These are phyloP conservation scores for Xerocomellus amylosporus DNA, from an alignment of 768 basidiomycete genomes.

Conservation along the genomic window DNA sequence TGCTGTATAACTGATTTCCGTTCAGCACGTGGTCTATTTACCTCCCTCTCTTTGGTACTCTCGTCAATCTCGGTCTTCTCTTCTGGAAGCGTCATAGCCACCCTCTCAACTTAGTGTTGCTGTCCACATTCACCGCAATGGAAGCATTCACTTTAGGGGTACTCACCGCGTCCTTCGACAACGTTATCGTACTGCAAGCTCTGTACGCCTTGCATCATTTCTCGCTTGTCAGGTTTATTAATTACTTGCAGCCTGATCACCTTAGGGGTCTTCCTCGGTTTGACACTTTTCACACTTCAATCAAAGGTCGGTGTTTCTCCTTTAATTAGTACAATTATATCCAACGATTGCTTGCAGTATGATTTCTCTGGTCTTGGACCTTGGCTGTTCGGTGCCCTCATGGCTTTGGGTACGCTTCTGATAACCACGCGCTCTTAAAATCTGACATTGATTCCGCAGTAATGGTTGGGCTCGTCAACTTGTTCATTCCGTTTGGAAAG, in stretches of 20 bases:
- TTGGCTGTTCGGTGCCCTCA: conserved; percentile 81
- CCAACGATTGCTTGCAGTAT: conserved; percentile 48
- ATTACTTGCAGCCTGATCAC: conserved; percentile 66
- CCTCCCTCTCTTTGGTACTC: conserved; percentile 71
- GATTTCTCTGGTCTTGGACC: conserved; percentile 93
- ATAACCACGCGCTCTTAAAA: not conserved
- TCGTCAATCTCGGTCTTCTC: conserved; percentile 74
- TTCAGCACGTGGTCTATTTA: conserved; percentile 76
- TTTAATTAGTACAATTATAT: not conserved
- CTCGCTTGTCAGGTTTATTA: not conserved
- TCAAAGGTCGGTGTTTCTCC: conserved; percentile 60
- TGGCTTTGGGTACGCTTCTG: conserved; percentile 63
- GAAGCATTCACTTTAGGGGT: conserved; percentile 92
- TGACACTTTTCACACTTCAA: conserved; percentile 94
- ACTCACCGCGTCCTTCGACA: conserved; percentile 73
- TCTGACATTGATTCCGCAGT: conserved; percentile 38
- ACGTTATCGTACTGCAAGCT: conserved; percentile 78
- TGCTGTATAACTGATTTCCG: conserved; percentile 1
- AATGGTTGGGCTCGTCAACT: conserved; percentile 75
- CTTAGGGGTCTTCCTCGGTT: conserved; percentile 85
- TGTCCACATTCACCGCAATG: conserved; percentile 85
- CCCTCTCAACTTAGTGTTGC: conserved; percentile 81
- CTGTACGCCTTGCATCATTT: conserved; percentile 46
- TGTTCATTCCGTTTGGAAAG: conserved; percentile 83
- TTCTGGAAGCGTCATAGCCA: conserved; percentile 93